A percentile compares a stretch with the other conserved stretches of the same genome.
Conservation (phyloP, 352 stramenopile genomes). For the Aphanomyces invadans region DNA sequence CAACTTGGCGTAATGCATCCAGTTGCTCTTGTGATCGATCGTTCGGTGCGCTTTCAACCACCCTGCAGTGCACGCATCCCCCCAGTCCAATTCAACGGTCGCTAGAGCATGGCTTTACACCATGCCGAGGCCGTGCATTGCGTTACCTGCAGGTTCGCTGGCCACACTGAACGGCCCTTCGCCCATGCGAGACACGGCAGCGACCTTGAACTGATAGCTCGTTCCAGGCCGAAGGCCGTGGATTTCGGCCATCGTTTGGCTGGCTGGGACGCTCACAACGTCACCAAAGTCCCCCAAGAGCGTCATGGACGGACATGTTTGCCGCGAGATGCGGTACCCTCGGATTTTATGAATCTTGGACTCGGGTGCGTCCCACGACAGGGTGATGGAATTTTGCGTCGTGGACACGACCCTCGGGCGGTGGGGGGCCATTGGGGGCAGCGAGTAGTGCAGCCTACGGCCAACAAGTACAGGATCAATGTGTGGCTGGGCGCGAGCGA, state of each 20-base stretch:
- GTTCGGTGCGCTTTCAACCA: slow-evolving; percentile 84
- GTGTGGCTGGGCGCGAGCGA: too few relatives aligned
- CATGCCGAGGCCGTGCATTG: neutral
- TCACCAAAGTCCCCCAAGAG: slow-evolving; percentile 75
- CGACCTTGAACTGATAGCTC: slow-evolving; percentile 82
- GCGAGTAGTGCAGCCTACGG: slow-evolving; percentile 59
- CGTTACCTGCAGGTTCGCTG: slow-evolving; percentile 40
- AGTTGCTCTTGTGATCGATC: slow-evolving; percentile 3
- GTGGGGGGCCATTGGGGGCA: slow-evolving; percentile 67
- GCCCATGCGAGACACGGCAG: slow-evolving; percentile 74
- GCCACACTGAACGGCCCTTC: slow-evolving; percentile 73
- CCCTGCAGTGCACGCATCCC: slow-evolving; percentile 61
- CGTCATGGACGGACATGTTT: slow-evolving; percentile 73
- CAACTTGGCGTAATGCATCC: neutral
- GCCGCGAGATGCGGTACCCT: slow-evolving; percentile 71
- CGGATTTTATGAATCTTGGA: slow-evolving; percentile 70
- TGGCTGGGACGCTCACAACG: slow-evolving; percentile 63
- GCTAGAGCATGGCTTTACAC: slow-evolving; percentile 27
- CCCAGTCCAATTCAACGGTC: slow-evolving; percentile 65
- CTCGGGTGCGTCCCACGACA: slow-evolving; percentile 57
- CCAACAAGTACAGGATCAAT: neutral
- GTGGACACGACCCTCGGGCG: slow-evolving; percentile 46
- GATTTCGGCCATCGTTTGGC: slow-evolving; percentile 47
- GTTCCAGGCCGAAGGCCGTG: slow-evolving; percentile 70
- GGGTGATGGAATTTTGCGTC: slow-evolving; percentile 66